These are phyloP conservation scores for Pisolithus thermaeus DNA, from an alignment of 1,284 basidiomycete genomes.

Conservation along the genomic window DNA sequence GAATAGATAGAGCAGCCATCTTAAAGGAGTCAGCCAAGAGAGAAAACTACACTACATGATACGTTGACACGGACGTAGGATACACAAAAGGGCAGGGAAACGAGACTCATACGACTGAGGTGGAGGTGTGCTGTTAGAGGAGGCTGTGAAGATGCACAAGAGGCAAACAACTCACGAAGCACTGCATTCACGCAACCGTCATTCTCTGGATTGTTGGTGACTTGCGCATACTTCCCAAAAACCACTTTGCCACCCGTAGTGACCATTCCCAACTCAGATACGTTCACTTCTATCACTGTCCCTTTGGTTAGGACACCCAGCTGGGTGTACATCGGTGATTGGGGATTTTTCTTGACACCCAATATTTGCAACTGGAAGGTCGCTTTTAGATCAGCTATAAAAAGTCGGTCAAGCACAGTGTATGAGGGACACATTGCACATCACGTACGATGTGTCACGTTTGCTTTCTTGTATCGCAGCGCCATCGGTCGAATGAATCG, in stretches of 20 bases:
- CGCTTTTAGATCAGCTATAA: constrained; percentile 87
- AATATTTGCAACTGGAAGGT: constrained; percentile 99
- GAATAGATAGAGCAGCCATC: too few species aligned
- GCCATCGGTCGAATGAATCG: constrained; percentile 98
- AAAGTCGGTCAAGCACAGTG: constrained; percentile 6
- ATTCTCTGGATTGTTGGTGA: constrained; percentile 95
- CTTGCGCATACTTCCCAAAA: constrained; percentile 91
- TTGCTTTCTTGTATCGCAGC: constrained; percentile 95
- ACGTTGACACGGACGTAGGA: constrained; percentile 1
- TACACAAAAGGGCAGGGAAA: constrained; percentile 8
- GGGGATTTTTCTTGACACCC: constrained; percentile 99
- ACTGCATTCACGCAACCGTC: constrained; percentile 97
- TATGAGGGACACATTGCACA: constrained; percentile 28
- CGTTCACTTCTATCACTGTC: constrained; percentile 98
- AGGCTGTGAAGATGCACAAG: not conserved
- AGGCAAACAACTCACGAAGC: constrained; percentile 53
- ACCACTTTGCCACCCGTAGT: constrained; percentile 97
- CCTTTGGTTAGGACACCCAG: constrained; percentile 98
- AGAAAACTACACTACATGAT: too few species aligned
- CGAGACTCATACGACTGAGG: constrained; percentile 19
- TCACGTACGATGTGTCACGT: constrained; percentile 89
- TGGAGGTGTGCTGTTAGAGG: constrained; percentile 5
- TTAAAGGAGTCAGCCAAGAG: too few species aligned
- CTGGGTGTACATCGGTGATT: constrained; percentile 95
- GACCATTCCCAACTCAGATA: constrained; percentile 95